These are phyloP conservation scores for Suillus americanus DNA, from an alignment of 768 basidiomycete species.

Conservation along the genomic window DNA sequence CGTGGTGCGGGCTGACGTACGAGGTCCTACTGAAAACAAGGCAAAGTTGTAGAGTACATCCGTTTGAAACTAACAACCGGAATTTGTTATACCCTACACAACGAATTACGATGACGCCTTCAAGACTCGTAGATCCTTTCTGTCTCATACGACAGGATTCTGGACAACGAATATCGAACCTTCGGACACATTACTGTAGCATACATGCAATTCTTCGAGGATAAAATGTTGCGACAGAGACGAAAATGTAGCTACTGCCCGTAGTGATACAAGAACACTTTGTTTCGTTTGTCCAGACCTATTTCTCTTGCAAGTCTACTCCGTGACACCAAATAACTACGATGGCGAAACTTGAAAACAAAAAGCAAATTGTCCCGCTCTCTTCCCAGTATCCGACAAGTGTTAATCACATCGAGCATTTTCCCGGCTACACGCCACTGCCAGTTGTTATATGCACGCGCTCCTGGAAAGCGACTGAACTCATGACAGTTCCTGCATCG, in stretches of 20 bases:
- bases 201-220: not conserved
- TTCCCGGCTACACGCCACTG: not conserved
- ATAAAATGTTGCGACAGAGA: not conserved
- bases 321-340: not conserved
- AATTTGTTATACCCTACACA: not conserved
- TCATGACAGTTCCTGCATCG: not conserved
- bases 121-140: not conserved
- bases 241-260: not conserved
- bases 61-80: not conserved
- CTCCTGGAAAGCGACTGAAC: not conserved
- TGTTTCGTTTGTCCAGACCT: not conserved
- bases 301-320: not conserved
- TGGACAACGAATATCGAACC: not conserved
- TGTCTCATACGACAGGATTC: not conserved
- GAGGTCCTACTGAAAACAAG: constrained; percentile 36
- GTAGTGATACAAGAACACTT: not conserved
- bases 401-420: not conserved
- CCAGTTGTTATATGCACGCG: not conserved
- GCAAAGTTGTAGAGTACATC: constrained; percentile 33
- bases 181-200: not conserved
- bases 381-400: not conserved
- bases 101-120: not conserved
- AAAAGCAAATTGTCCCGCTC: not conserved
- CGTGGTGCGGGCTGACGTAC: constrained; percentile 60
- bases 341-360: not conserved